Percentiles rank a stretch among this genome's conserved stretches.
Conservation (phyloP, 345 rosid genomes). For the Eucalyptus curtisii region DNA sequence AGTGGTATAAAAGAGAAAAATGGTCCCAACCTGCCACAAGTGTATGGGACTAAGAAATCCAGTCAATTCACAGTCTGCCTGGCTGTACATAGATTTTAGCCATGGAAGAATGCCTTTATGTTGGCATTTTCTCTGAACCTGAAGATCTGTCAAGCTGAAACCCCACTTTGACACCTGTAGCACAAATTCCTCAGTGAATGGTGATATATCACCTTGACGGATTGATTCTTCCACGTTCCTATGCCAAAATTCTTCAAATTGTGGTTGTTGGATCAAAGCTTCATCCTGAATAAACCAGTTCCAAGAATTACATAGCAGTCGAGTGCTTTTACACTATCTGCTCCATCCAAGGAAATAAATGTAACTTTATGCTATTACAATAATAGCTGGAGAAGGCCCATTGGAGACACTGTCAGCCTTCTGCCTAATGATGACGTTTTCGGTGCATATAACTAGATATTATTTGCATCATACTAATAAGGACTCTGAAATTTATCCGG, state of each 20-base stretch:
- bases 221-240: constrained; percentile 89
- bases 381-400: neutral
- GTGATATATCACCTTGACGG: constrained; percentile 66
- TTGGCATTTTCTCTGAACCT: constrained; percentile 52
- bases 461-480: neutral
- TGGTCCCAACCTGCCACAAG: constrained; percentile 83
- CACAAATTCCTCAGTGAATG: constrained; percentile 70
- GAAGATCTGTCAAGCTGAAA: constrained; percentile 65
- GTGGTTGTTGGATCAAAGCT: constrained; percentile 30
- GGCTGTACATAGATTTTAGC: constrained; percentile 70
- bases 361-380: neutral
- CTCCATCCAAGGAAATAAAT: neutral
- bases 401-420: neutral
- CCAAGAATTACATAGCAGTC: neutral
- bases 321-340: neutral
- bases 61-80: constrained; percentile 56
- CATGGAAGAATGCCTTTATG: constrained; percentile 56
- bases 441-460: neutral
- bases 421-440: neutral
- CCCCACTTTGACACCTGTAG: constrained; percentile 83
- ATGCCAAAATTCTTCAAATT: constrained; percentile 69
- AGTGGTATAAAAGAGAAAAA: neutral
- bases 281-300: constrained; percentile 47
- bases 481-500: neutral
- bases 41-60: constrained; percentile 80